Conservation (phyloP, 257 asterid species). For the Solanum pinnatisectum region DNA sequence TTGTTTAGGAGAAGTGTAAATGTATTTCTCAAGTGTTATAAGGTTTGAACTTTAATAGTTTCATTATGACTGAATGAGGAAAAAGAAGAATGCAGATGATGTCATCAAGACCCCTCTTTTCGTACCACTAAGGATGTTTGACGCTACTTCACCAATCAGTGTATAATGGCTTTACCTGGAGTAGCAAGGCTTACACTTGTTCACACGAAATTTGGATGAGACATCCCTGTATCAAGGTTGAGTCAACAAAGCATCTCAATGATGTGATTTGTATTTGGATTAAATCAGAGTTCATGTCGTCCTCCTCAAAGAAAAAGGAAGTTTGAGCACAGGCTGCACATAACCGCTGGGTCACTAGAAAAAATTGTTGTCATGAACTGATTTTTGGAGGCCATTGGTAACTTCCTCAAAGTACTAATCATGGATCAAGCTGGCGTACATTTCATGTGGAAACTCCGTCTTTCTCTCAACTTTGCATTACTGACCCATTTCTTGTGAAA, state of each 20-base stretch:
- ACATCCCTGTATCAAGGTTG: background rate
- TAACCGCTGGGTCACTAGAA: background rate
- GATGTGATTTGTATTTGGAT: background rate
- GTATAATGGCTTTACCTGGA: background rate
- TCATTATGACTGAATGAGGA: background rate
- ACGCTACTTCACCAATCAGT: background rate
- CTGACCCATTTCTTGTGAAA: background rate
- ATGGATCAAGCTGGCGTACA: background rate
- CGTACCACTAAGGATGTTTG: background rate
- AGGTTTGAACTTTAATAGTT: background rate
- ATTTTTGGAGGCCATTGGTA: background rate
- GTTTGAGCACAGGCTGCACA: background rate
- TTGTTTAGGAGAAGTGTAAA: background rate
- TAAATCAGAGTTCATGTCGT: background rate
- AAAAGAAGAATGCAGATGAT: background rate
- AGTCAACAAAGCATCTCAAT: background rate
- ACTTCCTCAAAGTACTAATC: background rate
- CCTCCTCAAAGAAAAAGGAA: background rate
- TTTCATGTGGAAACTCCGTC: background rate
- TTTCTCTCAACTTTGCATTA: background rate
- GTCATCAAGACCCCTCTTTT: background rate
- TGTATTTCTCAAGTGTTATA: background rate
- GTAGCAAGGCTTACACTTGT: background rate
- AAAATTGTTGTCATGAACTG: background rate
- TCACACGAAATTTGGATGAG: background rate